Evolutionary conservation across 2,329 filamentous ascomycete species (phyloP).

Genomic region (Cytospora paraplurivora): DNA sequence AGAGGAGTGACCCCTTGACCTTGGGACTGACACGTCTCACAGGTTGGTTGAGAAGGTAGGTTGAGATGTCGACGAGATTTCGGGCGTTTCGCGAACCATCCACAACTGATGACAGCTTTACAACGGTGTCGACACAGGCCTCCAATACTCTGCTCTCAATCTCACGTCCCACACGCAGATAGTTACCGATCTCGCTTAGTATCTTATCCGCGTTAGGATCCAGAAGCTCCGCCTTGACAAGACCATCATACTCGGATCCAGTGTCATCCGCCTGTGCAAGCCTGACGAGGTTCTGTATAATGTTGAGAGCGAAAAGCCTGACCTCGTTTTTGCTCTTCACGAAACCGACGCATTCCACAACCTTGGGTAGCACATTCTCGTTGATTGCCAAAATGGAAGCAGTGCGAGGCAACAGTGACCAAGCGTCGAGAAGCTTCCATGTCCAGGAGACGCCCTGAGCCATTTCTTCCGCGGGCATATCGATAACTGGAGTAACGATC

Average conservation of each 20-base stretch:
- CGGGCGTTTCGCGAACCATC: slow-evolving; percentile 68
- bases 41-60: slow-evolving; percentile 83
- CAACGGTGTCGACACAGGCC: slow-evolving; percentile 75
- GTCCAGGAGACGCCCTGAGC: slow-evolving; percentile 86
- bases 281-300: slow-evolving; percentile 70
- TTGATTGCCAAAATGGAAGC: slow-evolving; percentile 67
- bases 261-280: slow-evolving; percentile 57
- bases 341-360: slow-evolving; percentile 72
- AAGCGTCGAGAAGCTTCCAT: slow-evolving; percentile 77
- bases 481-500: slow-evolving; percentile 74
- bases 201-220: slow-evolving; percentile 61
- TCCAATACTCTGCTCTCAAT: slow-evolving; percentile 76
- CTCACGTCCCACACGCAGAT: slow-evolving; percentile 60
- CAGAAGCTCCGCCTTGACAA: slow-evolving; percentile 59
- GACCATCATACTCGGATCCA: slow-evolving; percentile 58
- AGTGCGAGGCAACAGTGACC: slow-evolving; percentile 69
- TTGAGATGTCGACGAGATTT: slow-evolving; percentile 77
- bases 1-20: slow-evolving; percentile 78
- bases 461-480: slow-evolving; percentile 80
- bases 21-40: slow-evolving; percentile 78
- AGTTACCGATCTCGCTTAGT: slow-evolving; percentile 66
- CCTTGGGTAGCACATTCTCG: slow-evolving; percentile 65
- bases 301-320: slow-evolving; percentile 76
- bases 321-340: slow-evolving; percentile 72
- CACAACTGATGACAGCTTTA: slow-evolving; percentile 73